Base-by-base conservation (phyloP, 257 asterid species). In the Ballota nigra region DNA sequence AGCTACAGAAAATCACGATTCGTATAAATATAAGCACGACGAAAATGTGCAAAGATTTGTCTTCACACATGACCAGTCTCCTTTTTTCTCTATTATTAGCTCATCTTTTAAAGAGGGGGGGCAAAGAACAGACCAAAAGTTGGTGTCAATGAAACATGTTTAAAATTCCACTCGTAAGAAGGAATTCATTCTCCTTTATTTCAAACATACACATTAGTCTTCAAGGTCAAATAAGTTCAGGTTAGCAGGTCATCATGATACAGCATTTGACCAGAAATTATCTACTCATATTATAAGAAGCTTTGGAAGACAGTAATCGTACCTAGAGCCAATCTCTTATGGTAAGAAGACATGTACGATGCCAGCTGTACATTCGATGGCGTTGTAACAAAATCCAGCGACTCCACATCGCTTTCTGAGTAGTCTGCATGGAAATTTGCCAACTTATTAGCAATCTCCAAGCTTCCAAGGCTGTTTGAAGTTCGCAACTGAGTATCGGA, bases 271-370 rank as follows among this genome's bases (percentile, higher is more conserved):
- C 22, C 18, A 16, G 6, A 40, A 19, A 28, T 52, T 45, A n/a
- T 33, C 52, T 5, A 33, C 18, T 41, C 34, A 55, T 16, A 33
- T 26, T 45, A 62, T 3, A 31, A 51, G 24, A 57, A 53, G 51
- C 23, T 51, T 59, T 47, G 19, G 47, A 62, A 65, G 67, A 71
- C 15, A 63, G 71, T 15, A 38, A 36, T 8, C 2, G 43, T 89
- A 92, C 98, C 98, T 78, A 92, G 79, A 62, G 96, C 90, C 75
- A 86, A 88, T 75, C 94, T 80, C 83, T 86, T 89, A 81, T 92
- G 98, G 81, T 89, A 89, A 16, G 91, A 86, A 40, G 96, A 83
- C 89, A 86, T 80, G 71, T 84, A 82, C 23, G 93, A 81, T 0
- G 85, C 84, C 74, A 86, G 81, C 63, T 88, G 92, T 20, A 89